Base-by-base conservation (phyloP, 441 rosid species). In the Cnidoscolus chayamansa region DNA sequence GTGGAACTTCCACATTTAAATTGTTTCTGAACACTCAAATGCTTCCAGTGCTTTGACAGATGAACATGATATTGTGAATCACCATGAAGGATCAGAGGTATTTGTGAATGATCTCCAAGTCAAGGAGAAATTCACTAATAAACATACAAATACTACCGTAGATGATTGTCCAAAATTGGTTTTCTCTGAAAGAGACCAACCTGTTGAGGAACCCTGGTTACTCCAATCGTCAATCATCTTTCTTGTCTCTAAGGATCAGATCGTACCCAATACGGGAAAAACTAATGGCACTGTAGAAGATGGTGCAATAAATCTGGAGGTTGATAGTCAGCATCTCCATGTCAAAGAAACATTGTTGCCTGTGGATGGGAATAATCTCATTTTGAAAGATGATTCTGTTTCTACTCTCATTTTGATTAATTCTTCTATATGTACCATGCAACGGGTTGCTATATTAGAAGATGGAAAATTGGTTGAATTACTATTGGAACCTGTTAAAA, bases 41-140 rank as follows among this genome's bases (percentile, higher is more conserved):
- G 86, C 76, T 85, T 89, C 86, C 97, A 94, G 98, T 89, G 88
- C 79, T 86, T 92, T 90, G 86, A 86, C 98, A 94, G 98, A 88
- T 94, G 81, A 84, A 79, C 79, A 71, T 64, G 81, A 77, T 78
- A 70, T 68, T 40, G 67, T 58, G 45, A 53, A 85, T 59, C 60
- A 71, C 43, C 53, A 35, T 65, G 82, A 70, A 25, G 82, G 72
- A 63, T 76, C 87, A 37, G 72, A 77, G 68, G 79, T 74, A 56
- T 76, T 80, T 76, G 68, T 74, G 72, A 82, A 72, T 68, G 84
- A 76, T 77, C 71, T 71, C 71, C 80, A 66, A 57, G 72, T 71
- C 72, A 60, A 81, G 76, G 84, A 83, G 67, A 81, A 75, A 71
- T 65, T 25, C 25, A 51, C 68, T 80, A 75, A 77, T 68, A 80